These are phyloP conservation scores for Plantago elongata DNA, from an alignment of 257 asterid genomes.

Conservation along the genomic window DNA sequence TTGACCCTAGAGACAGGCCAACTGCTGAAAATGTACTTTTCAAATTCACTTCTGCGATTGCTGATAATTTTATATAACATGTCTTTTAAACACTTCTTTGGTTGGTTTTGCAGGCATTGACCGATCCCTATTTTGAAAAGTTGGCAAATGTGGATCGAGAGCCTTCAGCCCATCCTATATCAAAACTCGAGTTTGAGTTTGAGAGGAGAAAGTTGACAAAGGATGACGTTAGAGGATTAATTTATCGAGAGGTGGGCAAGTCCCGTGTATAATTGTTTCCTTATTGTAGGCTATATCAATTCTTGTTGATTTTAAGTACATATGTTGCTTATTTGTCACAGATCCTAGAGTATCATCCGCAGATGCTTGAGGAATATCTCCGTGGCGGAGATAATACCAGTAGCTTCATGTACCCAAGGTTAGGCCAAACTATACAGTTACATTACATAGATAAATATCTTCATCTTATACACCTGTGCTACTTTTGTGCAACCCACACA, in stretches of 20 bases:
- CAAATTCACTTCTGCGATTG: neutral
- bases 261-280: neutral
- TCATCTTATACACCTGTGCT: constrained; percentile 7
- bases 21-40: constrained; percentile 75
- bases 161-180: constrained; percentile 71
- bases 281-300: neutral
- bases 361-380: constrained; percentile 95
- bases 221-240: constrained; percentile 79
- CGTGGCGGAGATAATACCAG: constrained; percentile 80
- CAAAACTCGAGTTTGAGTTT: constrained; percentile 87
- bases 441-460: constrained; percentile 18
- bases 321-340: constrained; percentile 47
- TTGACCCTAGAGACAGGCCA: constrained; percentile 90
- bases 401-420: constrained; percentile 99
- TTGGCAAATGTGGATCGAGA: constrained; percentile 87
- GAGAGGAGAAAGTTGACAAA: constrained; percentile 71
- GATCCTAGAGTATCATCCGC: constrained; percentile 99
- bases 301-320: neutral
- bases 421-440: constrained; percentile 18
- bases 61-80: neutral
- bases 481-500: no score
- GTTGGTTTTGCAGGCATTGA: constrained; percentile 49
- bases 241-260: constrained; percentile 75
- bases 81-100: neutral
- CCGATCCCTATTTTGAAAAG: constrained; percentile 80